These are phyloP conservation scores for Cudoniella acicularis DNA, from an alignment of 495 filamentous ascomycete species.

Conservation along the genomic window DNA sequence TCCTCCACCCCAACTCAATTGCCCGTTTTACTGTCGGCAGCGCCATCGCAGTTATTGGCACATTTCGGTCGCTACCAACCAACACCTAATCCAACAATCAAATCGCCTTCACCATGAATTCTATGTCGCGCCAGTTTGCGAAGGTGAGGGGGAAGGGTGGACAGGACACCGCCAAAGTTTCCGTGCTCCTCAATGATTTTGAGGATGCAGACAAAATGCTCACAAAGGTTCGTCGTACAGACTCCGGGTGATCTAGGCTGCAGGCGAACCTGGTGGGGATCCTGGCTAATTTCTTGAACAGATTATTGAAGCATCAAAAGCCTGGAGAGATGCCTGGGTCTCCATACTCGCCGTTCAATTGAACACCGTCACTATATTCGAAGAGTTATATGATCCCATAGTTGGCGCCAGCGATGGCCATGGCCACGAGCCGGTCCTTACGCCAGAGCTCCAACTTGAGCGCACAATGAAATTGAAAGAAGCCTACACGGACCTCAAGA, in stretches of 20 bases:
- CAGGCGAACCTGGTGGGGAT: neutral
- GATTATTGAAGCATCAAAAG: constrained; percentile 77
- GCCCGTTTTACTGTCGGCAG: neutral
- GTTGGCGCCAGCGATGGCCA: constrained; percentile 48
- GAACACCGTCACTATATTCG: constrained; percentile 65
- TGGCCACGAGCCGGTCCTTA: constrained; percentile 53
- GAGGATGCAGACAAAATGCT: constrained; percentile 80
- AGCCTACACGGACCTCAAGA: constrained; percentile 69
- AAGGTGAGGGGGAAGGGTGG: constrained; percentile 63
- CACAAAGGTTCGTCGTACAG: constrained; percentile 50
- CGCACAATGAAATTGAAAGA: constrained; percentile 64
- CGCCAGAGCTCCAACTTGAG: constrained; percentile 59
- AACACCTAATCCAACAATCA: neutral
- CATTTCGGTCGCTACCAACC: constrained; percentile 8
- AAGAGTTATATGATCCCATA: constrained; percentile 80
- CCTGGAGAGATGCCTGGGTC: constrained; percentile 85
- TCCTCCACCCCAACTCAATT: neutral
- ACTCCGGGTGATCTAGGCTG: neutral
- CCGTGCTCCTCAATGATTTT: constrained; percentile 74
- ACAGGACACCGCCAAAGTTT: constrained; percentile 75
- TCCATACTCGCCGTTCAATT: constrained; percentile 70
- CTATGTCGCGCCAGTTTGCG: constrained; percentile 72
- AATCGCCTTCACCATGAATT: constrained; percentile 62
- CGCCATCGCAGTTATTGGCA: constrained; percentile 1
- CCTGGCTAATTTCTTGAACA: constrained; percentile 29